phyloP scores from a whole-genome alignment of 768 basidiomycete species.

The Trametes cubensis region DNA sequence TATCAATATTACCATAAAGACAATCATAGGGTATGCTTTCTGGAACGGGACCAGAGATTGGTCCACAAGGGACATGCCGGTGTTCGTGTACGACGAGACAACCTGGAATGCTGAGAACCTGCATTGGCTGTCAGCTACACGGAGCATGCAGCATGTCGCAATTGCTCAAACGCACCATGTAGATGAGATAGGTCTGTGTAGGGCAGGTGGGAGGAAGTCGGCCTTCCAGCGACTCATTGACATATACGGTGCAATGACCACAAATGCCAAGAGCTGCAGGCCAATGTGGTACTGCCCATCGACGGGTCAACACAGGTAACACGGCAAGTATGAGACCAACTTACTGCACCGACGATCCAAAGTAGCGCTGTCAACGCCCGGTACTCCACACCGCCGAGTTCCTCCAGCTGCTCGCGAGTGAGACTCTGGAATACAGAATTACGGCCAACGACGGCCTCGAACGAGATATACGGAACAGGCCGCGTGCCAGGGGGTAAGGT shows the following conservation, averaged over 20 bases:
- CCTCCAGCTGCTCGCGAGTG: slow-evolving; percentile 82
- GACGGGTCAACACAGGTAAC: slow-evolving; percentile 5
- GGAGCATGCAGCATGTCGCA: background rate
- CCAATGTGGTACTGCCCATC: slow-evolving; percentile 72
- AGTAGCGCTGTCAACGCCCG: slow-evolving; percentile 78
- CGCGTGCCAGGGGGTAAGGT: slow-evolving; percentile 42
- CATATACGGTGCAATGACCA: slow-evolving; percentile 83
- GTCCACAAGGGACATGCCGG: slow-evolving; percentile 86
- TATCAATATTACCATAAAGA: slow-evolving; percentile 72
- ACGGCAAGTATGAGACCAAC: slow-evolving; percentile 33
- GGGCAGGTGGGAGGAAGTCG: slow-evolving; percentile 61
- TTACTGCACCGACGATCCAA: slow-evolving; percentile 76
- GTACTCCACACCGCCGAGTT: slow-evolving; percentile 93
- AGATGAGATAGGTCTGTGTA: slow-evolving; percentile 56
- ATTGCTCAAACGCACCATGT: slow-evolving; percentile 57
- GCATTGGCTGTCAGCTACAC: background rate
- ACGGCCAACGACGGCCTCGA: slow-evolving; percentile 81
- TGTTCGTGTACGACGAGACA: slow-evolving; percentile 86
- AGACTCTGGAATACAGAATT: slow-evolving; percentile 75
- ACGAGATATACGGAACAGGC: slow-evolving; percentile 79
- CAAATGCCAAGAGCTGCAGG: slow-evolving; percentile 67
- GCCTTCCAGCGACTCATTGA: slow-evolving; percentile 57
- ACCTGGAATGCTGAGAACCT: slow-evolving; percentile 89
- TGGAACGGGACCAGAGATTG: slow-evolving; percentile 93
- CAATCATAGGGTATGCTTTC: slow-evolving; percentile 77